These are phyloP conservation scores for Neltuma alba DNA, from an alignment of 306 rosid species.

Conservation along the genomic window DNA sequence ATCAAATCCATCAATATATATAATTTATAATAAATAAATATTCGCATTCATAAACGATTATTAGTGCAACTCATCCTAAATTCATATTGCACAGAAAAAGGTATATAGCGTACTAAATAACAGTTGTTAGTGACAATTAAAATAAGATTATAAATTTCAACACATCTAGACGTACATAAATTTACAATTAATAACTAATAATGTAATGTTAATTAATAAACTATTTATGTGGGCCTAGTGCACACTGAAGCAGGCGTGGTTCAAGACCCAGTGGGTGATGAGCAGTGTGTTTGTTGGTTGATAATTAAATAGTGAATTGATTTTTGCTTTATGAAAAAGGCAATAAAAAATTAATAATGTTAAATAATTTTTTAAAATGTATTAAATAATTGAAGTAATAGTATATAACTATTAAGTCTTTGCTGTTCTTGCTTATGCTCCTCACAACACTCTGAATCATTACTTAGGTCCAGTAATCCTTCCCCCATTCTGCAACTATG, in stretches of 20 bases:
- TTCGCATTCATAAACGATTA: too few species aligned
- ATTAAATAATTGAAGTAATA: constrained; percentile 41
- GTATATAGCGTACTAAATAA: too few species aligned
- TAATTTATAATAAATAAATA: background rate
- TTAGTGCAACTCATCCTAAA: too few species aligned
- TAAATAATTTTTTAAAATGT: constrained; percentile 4
- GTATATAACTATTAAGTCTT: constrained; percentile 32
- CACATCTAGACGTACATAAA: background rate
- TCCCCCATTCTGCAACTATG: background rate
- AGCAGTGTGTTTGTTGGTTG: constrained; percentile 3
- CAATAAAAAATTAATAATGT: constrained; percentile 35
- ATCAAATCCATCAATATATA: background rate
- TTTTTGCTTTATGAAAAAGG: constrained; percentile 50
- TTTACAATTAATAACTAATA: background rate
- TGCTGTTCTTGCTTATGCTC: constrained; percentile 63
- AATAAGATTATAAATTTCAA: background rate
- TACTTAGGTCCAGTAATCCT: constrained; percentile 47
- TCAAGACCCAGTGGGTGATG: constrained; percentile 45
- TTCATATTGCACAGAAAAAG: too few species aligned
- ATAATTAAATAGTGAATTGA: constrained; percentile 15
- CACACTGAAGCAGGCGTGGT: constrained; percentile 30
- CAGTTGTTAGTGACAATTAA: too few species aligned
- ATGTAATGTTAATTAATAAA: background rate
- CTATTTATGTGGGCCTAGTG: constrained; percentile 17
- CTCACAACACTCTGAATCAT: constrained; percentile 55